Base-by-base conservation (phyloP, 306 rosid genomes). In the Begonia masoniana region DNA sequence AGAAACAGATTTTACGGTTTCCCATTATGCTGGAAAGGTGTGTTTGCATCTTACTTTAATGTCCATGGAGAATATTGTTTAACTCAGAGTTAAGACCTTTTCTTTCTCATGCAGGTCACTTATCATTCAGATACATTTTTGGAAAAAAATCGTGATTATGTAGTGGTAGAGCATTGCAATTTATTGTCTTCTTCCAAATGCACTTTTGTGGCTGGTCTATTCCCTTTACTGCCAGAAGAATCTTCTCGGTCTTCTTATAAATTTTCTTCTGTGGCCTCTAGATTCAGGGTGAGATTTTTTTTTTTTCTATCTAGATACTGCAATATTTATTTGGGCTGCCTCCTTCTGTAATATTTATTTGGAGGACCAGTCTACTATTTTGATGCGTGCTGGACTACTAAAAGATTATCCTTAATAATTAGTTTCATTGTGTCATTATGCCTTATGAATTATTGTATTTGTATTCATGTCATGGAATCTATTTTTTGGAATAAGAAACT, bases 11-110 rank as follows among this genome's bases (percentile, higher is more conserved):
- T 91, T 91, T 67, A 71, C 77, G 43, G 51, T 91, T 48, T 73
- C 94, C 66, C 99, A 91, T 77, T 91, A 91, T 81, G 99, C 99
- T 73, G 99, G 99, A 74, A 91, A 86, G 94, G 99, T 78, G 73
- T 59, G 75, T 74, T 36, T 56, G 49, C 49, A 45, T 45, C 49
- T 45, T 11, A 45, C 49, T 43, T 11, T 45, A n/a, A 45, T 31
- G 39, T 3, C 9, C 39, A 31, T 5, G 8, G 9, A 31, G 39
- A 31, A 31, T 31, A 31, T 4, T 31, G 39, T 31, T 21, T 31
- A 31, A 4, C 1, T 31, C 39, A 5, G 1, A 21, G 24, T 4
- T 31, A 6, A 31, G 7, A 31, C 39, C 9, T 31, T 31, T 31
- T 31, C 13, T 45, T 45, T 45, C 14, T 45, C n/a, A 10, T 45